Percentiles rank a stretch among this genome's conserved stretches.
These are phyloP conservation scores for Calonectria crousiana DNA, from an alignment of 2,329 filamentous ascomycete genomes.

Conservation along the genomic window DNA sequence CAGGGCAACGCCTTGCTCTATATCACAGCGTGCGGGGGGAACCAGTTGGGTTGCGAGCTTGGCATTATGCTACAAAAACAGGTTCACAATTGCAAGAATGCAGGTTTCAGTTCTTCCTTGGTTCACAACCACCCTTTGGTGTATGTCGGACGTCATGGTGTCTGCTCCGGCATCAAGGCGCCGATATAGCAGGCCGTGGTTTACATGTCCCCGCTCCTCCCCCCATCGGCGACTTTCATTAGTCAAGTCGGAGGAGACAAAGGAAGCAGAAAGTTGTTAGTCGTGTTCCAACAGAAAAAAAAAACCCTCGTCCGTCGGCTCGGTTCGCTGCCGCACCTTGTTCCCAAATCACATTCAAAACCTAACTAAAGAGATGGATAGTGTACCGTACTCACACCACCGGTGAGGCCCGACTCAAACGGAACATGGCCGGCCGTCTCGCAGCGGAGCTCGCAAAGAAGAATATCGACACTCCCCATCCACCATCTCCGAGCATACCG, in stretches of 20 bases:
- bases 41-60: no score
- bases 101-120: not conserved
- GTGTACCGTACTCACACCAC: not conserved
- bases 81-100: not conserved
- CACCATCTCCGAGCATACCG: not conserved
- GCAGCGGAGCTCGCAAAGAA: not conserved
- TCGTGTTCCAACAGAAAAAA: not conserved
- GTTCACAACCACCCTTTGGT: no score
- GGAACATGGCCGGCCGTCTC: not conserved
- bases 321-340: not conserved
- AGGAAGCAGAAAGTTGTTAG: not conserved
- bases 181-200: not conserved
- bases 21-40: not conserved
- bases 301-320: not conserved
- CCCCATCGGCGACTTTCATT: not conserved
- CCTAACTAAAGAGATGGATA: not conserved
- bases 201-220: not conserved
- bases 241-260: not conserved
- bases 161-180: not conserved
- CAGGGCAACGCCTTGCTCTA: not conserved
- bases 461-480: slow-evolving; percentile 1
- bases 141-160: not conserved
- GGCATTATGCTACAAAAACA: not conserved
- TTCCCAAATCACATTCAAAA: not conserved
- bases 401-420: not conserved